phyloP scores from a whole-genome alignment of 768 basidiomycete genomes.

The Crepidotus variabilis region DNA sequence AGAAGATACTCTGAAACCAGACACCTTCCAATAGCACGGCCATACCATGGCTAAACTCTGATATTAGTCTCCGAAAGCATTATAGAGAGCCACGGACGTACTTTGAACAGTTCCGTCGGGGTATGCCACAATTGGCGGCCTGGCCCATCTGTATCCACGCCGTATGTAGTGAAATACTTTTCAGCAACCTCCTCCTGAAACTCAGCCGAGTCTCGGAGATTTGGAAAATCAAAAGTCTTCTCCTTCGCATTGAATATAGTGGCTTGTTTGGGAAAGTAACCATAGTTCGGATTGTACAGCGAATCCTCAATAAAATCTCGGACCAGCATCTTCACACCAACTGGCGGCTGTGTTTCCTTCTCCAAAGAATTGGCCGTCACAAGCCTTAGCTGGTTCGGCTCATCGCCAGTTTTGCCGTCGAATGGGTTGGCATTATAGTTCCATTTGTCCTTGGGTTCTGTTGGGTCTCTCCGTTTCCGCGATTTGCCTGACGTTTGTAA shows the following conservation, averaged over 20 bases:
- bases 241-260: slow-evolving; percentile 77
- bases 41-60: slow-evolving; percentile 83
- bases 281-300: slow-evolving; percentile 95
- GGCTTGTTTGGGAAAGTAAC: slow-evolving; percentile 93
- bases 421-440: slow-evolving; percentile 75
- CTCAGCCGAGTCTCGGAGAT: slow-evolving; percentile 61
- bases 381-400: slow-evolving; percentile 38
- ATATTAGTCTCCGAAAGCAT: slow-evolving; percentile 4
- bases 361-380: slow-evolving; percentile 75
- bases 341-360: slow-evolving; percentile 55
- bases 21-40: slow-evolving; percentile 84
- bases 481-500: neutral
- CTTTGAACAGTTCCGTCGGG: slow-evolving; percentile 96
- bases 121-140: slow-evolving; percentile 98
- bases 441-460: slow-evolving; percentile 54
- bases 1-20: slow-evolving; percentile 90
- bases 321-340: slow-evolving; percentile 86
- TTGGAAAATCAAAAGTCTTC: slow-evolving; percentile 61
- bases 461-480: neutral
- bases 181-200: slow-evolving; percentile 81
- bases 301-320: slow-evolving; percentile 97
- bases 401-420: slow-evolving; percentile 42
- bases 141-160: slow-evolving; percentile 59
- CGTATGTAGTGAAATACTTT: slow-evolving; percentile 66
- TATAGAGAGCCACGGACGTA: slow-evolving; percentile 24